Evolutionary conservation across 2,329 filamentous ascomycete species (phyloP).

Genomic region (Sporothrix inflata): DNA sequence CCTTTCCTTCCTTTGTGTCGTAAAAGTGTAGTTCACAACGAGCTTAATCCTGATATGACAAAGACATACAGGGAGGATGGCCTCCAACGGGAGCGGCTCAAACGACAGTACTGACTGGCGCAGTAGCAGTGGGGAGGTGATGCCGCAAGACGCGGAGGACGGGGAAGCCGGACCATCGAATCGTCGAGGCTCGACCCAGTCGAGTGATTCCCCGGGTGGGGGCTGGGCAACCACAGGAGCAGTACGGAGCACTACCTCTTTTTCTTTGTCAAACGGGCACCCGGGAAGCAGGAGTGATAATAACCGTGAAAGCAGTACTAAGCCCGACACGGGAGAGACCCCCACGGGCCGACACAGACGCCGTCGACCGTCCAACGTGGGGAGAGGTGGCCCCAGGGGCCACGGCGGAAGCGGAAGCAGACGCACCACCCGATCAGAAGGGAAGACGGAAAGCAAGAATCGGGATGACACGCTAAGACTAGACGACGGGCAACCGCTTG

Average conservation of each 20-base stretch:
- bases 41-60: slow-evolving; percentile 4
- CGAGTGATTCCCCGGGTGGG: slow-evolving; percentile 18
- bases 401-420: neutral
- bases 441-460: neutral
- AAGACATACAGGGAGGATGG: slow-evolving; percentile 19
- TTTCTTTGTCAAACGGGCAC: neutral
- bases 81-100: neutral
- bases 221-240: slow-evolving; percentile 20
- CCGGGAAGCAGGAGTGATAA: slow-evolving; percentile 18
- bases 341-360: neutral
- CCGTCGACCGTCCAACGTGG: neutral
- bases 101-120: slow-evolving; percentile 13
- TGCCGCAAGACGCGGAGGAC: slow-evolving; percentile 9
- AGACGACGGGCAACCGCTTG: neutral
- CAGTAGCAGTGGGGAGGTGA: slow-evolving; percentile 11
- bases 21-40: neutral
- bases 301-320: slow-evolving; percentile 18
- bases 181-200: slow-evolving; percentile 19
- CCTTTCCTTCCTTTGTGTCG: neutral
- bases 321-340: neutral
- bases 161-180: slow-evolving; percentile 1
- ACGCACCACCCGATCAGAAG: neutral
- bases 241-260: slow-evolving; percentile 19
- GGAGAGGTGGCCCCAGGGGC: neutral
- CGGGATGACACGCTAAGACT: neutral